Evolutionary conservation across 2,329 filamentous ascomycete species (phyloP), one percentile per base, ranked within the genome.

Genomic region (Ceratocystis eucalypticola): DNA sequence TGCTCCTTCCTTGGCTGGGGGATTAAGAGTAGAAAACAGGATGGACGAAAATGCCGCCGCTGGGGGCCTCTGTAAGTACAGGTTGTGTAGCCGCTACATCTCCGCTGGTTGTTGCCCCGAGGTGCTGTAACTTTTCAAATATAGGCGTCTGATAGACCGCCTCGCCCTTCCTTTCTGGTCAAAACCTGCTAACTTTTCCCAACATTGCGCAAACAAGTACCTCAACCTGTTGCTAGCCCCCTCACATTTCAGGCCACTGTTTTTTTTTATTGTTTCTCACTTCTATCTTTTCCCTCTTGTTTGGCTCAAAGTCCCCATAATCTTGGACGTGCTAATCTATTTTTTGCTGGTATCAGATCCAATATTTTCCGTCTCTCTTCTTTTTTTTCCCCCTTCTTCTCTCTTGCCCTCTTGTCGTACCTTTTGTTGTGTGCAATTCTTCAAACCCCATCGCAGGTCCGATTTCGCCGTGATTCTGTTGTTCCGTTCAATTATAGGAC

Each of bases 121-220:
- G 46, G 45, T 41, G 45, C 62, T 64, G 48, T 37, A n/a, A 46
- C 15, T 25, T 20, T 17, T 28, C 5, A 33, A 6, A 33, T 33
- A 33, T 7, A 33, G 30, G 30, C 6, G 6, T 33, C 30, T 7
- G 46, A 7, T 48, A 20, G 8, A 20, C 41, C 64, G 66, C 63
- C 63, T 67, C 57, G 66, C 59, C 37, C 65, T 67, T 65, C 66
- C 66, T 65, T 65, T 67, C 64, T 67, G 64, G 64, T 61, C 64
- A 25, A 65, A 33, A 37, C 28, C 30, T 30, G 8, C 30, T 33
- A 33, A 33, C 30, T 6, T 25, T 22, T n/a, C n/a, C 59, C 30
- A 55, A 44, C 20, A 10, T 8, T 17, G 64, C 64, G 64, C 53
- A 28, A 61, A 25, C 22, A 61, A 65, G 64, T 61, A 55, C 55